Conservation (phyloP, 2,329 filamentous ascomycete genomes). For the Apiospora rasikravindrae region DNA sequence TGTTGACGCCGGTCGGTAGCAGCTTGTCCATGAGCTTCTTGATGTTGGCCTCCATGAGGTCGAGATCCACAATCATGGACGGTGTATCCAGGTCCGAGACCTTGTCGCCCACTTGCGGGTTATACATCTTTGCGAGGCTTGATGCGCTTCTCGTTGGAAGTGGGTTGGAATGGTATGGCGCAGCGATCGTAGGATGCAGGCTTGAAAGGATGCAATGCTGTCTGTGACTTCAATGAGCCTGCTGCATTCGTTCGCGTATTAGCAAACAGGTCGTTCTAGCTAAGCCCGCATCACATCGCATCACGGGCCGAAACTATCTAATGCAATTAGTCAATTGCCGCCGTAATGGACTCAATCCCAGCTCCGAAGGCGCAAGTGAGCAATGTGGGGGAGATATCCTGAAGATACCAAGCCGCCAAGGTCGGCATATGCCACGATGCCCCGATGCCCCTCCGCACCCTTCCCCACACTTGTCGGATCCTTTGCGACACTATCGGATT, state of each 20-base stretch:
- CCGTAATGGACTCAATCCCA: neutral
- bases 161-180: neutral
- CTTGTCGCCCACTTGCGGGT: constrained; percentile 47
- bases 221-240: neutral
- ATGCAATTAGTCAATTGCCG: constrained; percentile 1
- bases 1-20: constrained; percentile 49
- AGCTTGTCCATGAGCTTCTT: constrained; percentile 50
- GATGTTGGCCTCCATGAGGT: constrained; percentile 58
- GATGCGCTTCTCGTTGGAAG: neutral
- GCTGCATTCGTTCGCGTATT: neutral
- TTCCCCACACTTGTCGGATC: neutral
- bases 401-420: neutral
- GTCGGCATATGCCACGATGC: neutral
- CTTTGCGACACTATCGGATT: constrained; percentile 1
- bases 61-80: constrained; percentile 60
- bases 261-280: neutral
- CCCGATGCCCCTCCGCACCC: constrained; percentile 1
- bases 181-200: neutral
- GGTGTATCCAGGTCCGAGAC: constrained; percentile 56
- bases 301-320: neutral
- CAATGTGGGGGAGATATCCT: neutral
- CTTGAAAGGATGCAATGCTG: neutral
- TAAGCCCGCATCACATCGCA: neutral
- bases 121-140: constrained; percentile 38
- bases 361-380: neutral